Evolutionary conservation across 306 rosid species (phyloP).

Genomic region (Acacia melanoxylon): DNA sequence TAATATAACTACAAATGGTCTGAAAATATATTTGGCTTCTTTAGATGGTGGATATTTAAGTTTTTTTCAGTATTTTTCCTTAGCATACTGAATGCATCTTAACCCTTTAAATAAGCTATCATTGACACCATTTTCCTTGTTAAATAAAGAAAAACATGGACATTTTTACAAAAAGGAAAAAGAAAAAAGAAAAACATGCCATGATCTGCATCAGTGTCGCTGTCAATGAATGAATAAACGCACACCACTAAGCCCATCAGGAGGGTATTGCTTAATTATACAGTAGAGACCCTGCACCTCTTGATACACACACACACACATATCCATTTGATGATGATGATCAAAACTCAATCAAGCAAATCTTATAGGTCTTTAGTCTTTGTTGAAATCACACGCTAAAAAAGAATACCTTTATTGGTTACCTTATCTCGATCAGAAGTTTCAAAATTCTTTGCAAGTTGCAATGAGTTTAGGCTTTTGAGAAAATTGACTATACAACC

Average conservation of each 20-base stretch:
- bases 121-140: neutral
- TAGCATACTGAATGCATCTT: too few relatives aligned
- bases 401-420: conserved; percentile 6
- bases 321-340: neutral
- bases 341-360: neutral
- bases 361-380: neutral
- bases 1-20: too few relatives aligned
- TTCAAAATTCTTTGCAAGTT: neutral
- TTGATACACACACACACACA: too few relatives aligned
- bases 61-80: too few relatives aligned
- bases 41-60: too few relatives aligned
- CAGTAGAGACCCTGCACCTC: neutral
- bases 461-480: neutral
- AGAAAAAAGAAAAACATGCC: neutral
- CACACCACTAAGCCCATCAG: neutral
- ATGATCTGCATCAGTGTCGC: neutral
- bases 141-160: too few relatives aligned
- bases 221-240: neutral
- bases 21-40: too few relatives aligned
- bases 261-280: neutral
- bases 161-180: too few relatives aligned
- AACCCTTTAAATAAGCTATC: neutral
- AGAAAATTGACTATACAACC: conserved; percentile 36
- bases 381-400: conserved; percentile 3
- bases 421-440: conserved; percentile 8